phyloP scores from a whole-genome alignment of 2,329 filamentous ascomycete genomes.

The Colletotrichum limetticola region DNA sequence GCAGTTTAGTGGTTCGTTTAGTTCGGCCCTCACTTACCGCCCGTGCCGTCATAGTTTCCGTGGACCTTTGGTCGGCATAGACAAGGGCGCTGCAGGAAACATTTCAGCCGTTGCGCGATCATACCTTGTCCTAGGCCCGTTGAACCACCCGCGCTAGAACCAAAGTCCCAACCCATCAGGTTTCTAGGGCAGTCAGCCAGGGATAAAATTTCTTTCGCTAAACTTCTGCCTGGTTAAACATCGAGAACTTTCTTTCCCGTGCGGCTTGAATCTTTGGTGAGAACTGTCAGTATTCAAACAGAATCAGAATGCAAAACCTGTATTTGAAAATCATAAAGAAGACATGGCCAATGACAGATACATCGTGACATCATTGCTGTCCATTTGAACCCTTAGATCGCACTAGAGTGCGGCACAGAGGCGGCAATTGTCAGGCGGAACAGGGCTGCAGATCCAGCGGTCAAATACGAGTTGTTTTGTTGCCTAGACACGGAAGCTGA shows the following conservation, averaged over 20 bases:
- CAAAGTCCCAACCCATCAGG: background rate
- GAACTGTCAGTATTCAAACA: accelerated
- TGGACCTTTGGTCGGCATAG: background rate
- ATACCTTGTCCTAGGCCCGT: background rate
- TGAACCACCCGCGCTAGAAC: background rate
- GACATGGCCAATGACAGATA: accelerated
- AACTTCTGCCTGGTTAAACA: background rate
- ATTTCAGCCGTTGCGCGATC: background rate
- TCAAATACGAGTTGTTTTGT: background rate
- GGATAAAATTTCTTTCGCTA: background rate
- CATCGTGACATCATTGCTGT: background rate
- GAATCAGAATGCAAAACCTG: background rate
- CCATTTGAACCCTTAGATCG: background rate
- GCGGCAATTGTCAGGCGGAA: background rate
- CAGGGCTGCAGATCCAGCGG: background rate
- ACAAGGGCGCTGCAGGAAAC: background rate
- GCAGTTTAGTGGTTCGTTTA: background rate
- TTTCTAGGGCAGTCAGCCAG: background rate
- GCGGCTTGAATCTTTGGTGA: background rate
- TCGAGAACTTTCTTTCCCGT: accelerated
- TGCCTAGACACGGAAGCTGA: background rate
- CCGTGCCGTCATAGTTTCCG: background rate
- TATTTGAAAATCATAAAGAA: background rate
- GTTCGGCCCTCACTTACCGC: background rate
- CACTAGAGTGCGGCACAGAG: background rate